phyloP scores from a whole-genome alignment of 2,329 filamentous ascomycete species.

The Ophioceras dolichostomum region DNA sequence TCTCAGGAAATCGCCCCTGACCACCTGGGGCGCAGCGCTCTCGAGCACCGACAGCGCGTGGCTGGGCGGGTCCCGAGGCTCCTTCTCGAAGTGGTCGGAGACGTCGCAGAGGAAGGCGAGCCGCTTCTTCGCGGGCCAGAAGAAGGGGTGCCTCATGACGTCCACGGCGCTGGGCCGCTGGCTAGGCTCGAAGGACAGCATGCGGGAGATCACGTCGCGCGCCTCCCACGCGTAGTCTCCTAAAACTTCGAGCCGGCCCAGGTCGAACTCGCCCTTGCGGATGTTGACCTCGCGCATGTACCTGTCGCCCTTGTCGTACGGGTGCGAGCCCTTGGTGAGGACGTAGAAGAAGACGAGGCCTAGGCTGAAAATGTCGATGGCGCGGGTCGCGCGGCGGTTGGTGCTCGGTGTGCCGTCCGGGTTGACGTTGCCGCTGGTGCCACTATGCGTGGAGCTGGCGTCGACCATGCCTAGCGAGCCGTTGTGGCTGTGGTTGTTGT shows the following conservation, averaged over 20 bases:
- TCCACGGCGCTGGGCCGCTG: constrained; percentile 58
- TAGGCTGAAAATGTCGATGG: constrained; percentile 95
- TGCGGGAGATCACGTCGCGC: constrained; percentile 71
- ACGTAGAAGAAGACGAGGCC: constrained; percentile 99
- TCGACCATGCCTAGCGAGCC: constrained; percentile 34
- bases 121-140: constrained; percentile 84
- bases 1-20: constrained; percentile 65
- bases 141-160: constrained; percentile 89
- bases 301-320: constrained; percentile 85
- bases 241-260: constrained; percentile 59
- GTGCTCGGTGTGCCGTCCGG: constrained; percentile 17
- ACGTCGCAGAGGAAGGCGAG: constrained; percentile 91
- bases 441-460: constrained; percentile 44
- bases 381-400: constrained; percentile 76
- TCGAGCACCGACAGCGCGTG: constrained; percentile 49
- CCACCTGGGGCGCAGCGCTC: constrained; percentile 35
- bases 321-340: constrained; percentile 83
- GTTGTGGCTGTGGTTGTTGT: constrained; percentile 17
- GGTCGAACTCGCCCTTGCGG: constrained; percentile 71
- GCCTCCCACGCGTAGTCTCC: constrained; percentile 82
- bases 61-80: constrained; percentile 73
- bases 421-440: constrained; percentile 22
- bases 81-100: constrained; percentile 92
- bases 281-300: constrained; percentile 98
- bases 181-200: constrained; percentile 50